A percentile compares a stretch with the other conserved stretches of the same genome.
phyloP scores from a whole-genome alignment of 495 filamentous ascomycete genomes.

The Rhizodiscina lignyota region DNA sequence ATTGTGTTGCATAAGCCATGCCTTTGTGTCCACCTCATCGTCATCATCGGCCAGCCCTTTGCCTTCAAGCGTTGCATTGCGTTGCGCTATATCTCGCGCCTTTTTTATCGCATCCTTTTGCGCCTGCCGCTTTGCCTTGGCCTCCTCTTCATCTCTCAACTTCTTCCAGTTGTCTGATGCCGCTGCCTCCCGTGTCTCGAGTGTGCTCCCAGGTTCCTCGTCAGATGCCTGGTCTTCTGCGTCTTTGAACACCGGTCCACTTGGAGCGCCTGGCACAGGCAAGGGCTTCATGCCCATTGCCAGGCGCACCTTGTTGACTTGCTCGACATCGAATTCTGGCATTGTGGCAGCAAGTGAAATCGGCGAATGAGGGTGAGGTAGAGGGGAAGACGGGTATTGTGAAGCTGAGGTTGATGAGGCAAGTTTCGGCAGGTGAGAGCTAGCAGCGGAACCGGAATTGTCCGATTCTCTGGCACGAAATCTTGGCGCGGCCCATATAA shows the following conservation, averaged over 20 bases:
- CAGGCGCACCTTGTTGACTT: conserved; percentile 82
- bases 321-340: conserved; percentile 74
- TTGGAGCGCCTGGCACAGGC: conserved; percentile 48
- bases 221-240: conserved; percentile 22
- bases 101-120: conserved; percentile 69
- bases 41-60: conserved; percentile 61
- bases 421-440: background rate
- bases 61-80: conserved; percentile 59
- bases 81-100: conserved; percentile 65
- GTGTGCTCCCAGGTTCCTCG: conserved; percentile 50
- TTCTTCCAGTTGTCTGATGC: conserved; percentile 60
- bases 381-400: background rate
- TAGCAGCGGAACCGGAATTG: background rate
- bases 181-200: conserved; percentile 64
- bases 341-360: conserved; percentile 28
- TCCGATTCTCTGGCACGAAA: conserved; percentile 7
- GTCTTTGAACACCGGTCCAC: conserved; percentile 40
- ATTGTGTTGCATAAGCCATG: conserved; percentile 75
- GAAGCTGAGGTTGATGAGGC: background rate
- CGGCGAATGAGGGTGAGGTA: background rate
- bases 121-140: conserved; percentile 58
- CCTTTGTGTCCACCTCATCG: conserved; percentile 58
- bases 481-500: conserved; percentile 6
- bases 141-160: conserved; percentile 37
- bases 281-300: conserved; percentile 83